Evolutionary conservation across 495 filamentous ascomycete species (phyloP), one percentile per base, ranked within the genome.

Genomic region (Collariella sp.): DNA sequence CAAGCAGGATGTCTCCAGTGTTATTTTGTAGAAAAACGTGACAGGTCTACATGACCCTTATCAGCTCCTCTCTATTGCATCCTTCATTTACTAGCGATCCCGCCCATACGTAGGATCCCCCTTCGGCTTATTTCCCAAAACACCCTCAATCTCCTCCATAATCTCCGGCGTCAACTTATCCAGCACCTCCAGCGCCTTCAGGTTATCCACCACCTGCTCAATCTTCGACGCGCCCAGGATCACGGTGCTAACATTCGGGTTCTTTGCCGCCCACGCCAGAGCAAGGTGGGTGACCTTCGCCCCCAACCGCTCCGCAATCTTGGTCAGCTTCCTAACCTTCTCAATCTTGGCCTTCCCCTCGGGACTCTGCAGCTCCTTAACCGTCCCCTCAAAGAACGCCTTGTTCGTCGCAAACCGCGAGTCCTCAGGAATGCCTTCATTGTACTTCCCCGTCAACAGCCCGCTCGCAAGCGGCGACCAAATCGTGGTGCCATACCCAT

Each of bases 361-460:
- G 38, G 58, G 57, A 31, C 35, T 48, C 62, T 72, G 57, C 24
- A 73, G 61, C 50, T 53, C 45, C 64, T 67, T 71, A 59, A 73
- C 58, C 15, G 65, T 70, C 44, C 46, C 46, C 36, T 63, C 62
- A 49, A 72, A 72, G 64, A 72, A 71, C n/a, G 57, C 69, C 46
- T 63, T 63, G 62, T 72, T 71, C 56, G 67, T 73, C 20, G 69
- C 71, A 46, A 81, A 73, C 20, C 81, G 72, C n/a, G 78, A 80
- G 54, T 73, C 78, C 50, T 76, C 69, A 23, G 79, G 80, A 29
- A 83, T 71, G 22, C 73, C 78, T 31, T 87, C 77, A 67, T 89
- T 88, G 71, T 91, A 91, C 71, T 91, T 91, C 18, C 88, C 87
- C 0, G 82, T 88, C 56, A 91, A 67, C 20, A 90, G 58, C 2